Evolutionary conservation across 2,329 filamentous ascomycete genomes (phyloP), one percentile per base, ranked within the genome.

Genomic region (Xylariaceae sp.): DNA sequence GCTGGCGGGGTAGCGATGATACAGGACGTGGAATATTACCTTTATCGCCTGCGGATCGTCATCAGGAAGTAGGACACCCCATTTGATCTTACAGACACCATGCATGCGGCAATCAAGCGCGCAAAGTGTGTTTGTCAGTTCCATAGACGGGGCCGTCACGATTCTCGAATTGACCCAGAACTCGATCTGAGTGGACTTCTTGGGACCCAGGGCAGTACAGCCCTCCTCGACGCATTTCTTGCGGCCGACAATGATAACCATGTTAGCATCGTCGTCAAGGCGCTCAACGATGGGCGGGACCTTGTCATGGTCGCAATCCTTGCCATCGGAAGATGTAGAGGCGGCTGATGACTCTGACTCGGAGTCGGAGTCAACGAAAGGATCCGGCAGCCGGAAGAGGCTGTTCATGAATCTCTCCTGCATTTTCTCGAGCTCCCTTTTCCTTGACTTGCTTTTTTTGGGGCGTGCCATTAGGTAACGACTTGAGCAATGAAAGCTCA

Each of bases 231-330:
- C 41, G 34, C 59, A 61, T 29, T 31, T 55, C 11, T 49, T 34
- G 32, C 32, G 50, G 26, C 57, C 59, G 3, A 61, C 59, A 4
- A 59, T 2, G 9, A 61, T 52, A n/a, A 56, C 31, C 50, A 59
- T 52, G 34, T 59, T 54, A 32, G 50, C 43, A 3, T 45, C 1
- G 2, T 47, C 27, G 26, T 54, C 51, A 26, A 56, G 9, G 32
- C 19, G 35, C 31, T 47, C 40, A 6, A 50, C 4, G 3, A 11
- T 11, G 2, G 50, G 46, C 29, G 47, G 19, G 9, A 47, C 5
- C 19, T 43, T 51, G 19, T 31, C 12, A 40, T 60, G 58, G 8
- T 44, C 29, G 27, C 58, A 60, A 4, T 26, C 12, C n/a, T 40
- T 39, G 2, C 35, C 32, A 8, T 27, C 31, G 3, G 51, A 54